Base-by-base conservation (phyloP, 306 rosid genomes). In the Luffa aegyptiaca region DNA sequence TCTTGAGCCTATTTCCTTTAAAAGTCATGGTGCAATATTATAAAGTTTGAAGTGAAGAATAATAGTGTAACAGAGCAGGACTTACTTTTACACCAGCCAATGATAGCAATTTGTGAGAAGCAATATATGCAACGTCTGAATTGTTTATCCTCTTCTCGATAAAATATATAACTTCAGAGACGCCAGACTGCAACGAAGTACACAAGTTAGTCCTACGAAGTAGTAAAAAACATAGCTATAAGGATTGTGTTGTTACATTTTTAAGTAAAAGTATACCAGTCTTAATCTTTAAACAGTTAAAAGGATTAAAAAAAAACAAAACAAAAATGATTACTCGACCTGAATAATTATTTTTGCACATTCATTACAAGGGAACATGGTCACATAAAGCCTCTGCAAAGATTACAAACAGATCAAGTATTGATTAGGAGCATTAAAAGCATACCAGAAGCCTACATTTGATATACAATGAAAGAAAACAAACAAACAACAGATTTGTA, bases 261-360 rank as follows among this genome's bases (percentile, higher is more conserved):
- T 70, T 70, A 10, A 21, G 76, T 13, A n/a, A 45, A 70, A 49
- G 0, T 21, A 12, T 70, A 35, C n/a, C n/a, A 63, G 70, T 35
- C 18, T 44, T 70, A 10, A 20, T 44, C 37, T 45, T 70, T 56
- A 18, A 42, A 45, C 55, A 26, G 31, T 26, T 26, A 26, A 26
- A 26, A 26, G 31, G 31, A 26, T 26, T 26, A 26, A 26, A 26
- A 26, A 26, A 26, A 26, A 26, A 26, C 31, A 26, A 1, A 26
- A 26, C 31, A 26, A 26, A 82, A 84, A 45, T 3, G 20, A 78
- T 21, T 14, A 75, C 80, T 57, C 18, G 58, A 95, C 99, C 99
- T 93, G 99, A 88, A 95, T 90, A 53, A 93, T 95, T 78, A 93
- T 90, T 89, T 95, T 95, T 37, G 98, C 95, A 63, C 97, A 94